These are phyloP conservation scores for Daucus carota DNA, from an alignment of 129 eudicot species.

Conservation along the genomic window DH1_v3.0 NC_030386.2:18664501-18665000, in stretches of 20 bases:
- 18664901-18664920: no score
- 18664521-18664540: slow-evolving; percentile 58
- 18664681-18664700: slow-evolving; percentile 20
- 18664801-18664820: no score
- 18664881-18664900: not conserved
- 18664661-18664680: slow-evolving; percentile 55
- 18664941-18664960: not conserved
- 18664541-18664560: slow-evolving; percentile 90
- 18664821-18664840: no score
- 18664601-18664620: slow-evolving; percentile 83
- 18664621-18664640: slow-evolving; percentile 81
- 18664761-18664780: not conserved
- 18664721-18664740: slow-evolving; percentile 54
- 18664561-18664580: slow-evolving; percentile 46
- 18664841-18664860: not conserved
- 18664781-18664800: no score
- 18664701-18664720: slow-evolving; percentile 33
- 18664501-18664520: slow-evolving; percentile 32
- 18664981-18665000: no score
- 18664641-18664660: slow-evolving; percentile 47
- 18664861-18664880: not conserved
- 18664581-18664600: slow-evolving; percentile 48
- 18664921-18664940: not conserved
- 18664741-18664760: no score
- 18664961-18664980: no score